Base-by-base conservation (phyloP, 2,329 filamentous ascomycete genomes). In the Xylariaceae sp. region DNA sequence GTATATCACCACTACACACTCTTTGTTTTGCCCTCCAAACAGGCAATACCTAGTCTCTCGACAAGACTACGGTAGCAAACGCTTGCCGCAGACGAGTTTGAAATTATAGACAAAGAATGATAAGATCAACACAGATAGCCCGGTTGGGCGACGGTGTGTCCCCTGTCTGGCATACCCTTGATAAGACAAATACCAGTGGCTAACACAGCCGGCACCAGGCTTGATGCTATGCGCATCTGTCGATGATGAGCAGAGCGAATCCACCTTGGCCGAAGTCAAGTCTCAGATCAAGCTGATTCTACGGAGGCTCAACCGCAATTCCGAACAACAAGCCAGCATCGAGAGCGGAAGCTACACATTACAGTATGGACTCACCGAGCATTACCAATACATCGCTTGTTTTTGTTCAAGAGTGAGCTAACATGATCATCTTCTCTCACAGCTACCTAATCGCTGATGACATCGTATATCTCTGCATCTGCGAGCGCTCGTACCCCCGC, bases 151-250 rank as follows among this genome's bases (percentile, higher is more conserved):
- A 98, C 78, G 94, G 92, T 95, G 72, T 56, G 68, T 60, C 28
- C 34, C 14, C 58, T 54, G 44, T 59, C 43, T 6, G 17, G 14
- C 53, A 24, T 47, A 23, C 63, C 69, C 6, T 12, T 4, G 31
- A 9, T 28, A 19, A 29, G 26, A 14, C 9, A 56, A 71, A 66
- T 39, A 33, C 45, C 29, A 52, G 46, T 51, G 6, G 60, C 45
- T 61, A 56, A 64, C 47, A 69, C 17, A 16, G 7, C 41, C n/a
- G n/a, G 34, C 26, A 3, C 47, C 34, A 96, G 93, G 94, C 83
- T 86, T 98, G 65, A 93, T 96, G 83, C 86, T 99, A 66, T 94
- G 92, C 72, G 94, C 94, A 58, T 96, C 93, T 2, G 91, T 96
- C 69, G 95, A 98, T 76, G 92, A 97, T 74, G 90, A 92, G 71